Base-by-base conservation (phyloP, 2,329 filamentous ascomycete species). In the Aspergillus sp. region DNA sequence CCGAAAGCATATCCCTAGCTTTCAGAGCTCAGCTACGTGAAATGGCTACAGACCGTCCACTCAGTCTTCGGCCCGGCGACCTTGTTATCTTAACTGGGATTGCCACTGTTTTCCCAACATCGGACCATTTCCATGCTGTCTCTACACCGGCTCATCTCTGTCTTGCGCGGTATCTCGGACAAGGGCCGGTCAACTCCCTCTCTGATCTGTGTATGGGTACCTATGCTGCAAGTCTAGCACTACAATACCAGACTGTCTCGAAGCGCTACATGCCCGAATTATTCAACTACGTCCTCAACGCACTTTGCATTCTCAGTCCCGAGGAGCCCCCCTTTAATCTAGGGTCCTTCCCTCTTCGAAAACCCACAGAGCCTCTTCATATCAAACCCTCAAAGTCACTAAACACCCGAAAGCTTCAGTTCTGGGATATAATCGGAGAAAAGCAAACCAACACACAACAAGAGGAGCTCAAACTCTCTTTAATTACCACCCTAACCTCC, bases 71-170 rank as follows among this genome's bases (percentile, higher is more conserved):
- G 12, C 71, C 82, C n/a, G 90, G 91, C 17, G 93, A 99, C 68
- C 77, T 99, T 19, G 77, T 92, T 21, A 77, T 96, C n/a, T 78
- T 99, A 37, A 93, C 91, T 0, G 92, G 91, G 0, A 85, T 97
- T 59, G 86, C 88, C 41, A 87, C 86, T 2, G 90, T 96, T 53
- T 99, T 96, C 69, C 93, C 95, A 4, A 96, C 95, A 0, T 97
- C 93, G 0, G 95, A 99, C 75, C 93, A 98, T 75, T 99, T 98
- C 75, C 95, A 99, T 68, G 89, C 95, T 66, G 91, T 98, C 37
- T 89, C 91, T 41, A 99, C 95, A 2, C 95, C 95, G 2, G 90
- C 93, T 0, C 89, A 91, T 75, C 85, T 97, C 5, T 84, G 88
- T n/a, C 90, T 98, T 74, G 85, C 84, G 12, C 86, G 91, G 55